Percentiles rank a stretch among this genome's conserved stretches.
Evolutionary conservation across 1,284 basidiomycete species (phyloP).

Genomic region (Ceratobasidium sp.): DNA sequence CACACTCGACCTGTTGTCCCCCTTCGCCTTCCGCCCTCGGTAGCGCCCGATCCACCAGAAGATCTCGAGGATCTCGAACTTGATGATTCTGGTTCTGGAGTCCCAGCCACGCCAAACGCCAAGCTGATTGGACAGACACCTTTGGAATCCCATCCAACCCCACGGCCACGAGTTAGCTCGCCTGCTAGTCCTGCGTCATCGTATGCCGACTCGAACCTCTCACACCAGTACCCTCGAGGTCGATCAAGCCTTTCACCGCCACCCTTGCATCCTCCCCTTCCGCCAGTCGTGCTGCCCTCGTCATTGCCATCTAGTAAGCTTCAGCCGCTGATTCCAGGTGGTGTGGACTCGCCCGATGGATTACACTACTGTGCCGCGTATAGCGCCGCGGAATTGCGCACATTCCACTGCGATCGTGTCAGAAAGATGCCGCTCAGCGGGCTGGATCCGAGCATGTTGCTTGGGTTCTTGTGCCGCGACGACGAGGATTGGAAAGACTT

Average conservation of each 20-base stretch:
- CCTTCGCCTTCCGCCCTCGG: constrained; percentile 68
- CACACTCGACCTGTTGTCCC: constrained; percentile 85
- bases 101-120: constrained; percentile 27
- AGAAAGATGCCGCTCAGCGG: constrained; percentile 91
- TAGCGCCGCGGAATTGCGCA: constrained; percentile 72
- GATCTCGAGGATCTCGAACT: constrained; percentile 14
- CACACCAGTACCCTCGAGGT: constrained; percentile 24
- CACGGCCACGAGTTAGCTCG: constrained; percentile 35
- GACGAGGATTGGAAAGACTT: constrained; percentile 89
- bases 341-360: constrained; percentile 58
- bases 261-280: constrained; percentile 26
- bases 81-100: background rate
- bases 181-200: constrained; percentile 35
- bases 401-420: constrained; percentile 94
- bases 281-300: constrained; percentile 8
- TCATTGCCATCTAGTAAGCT: constrained; percentile 25
- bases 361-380: constrained; percentile 73
- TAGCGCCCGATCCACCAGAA: constrained; percentile 26
- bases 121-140: constrained; percentile 20
- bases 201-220: constrained; percentile 33
- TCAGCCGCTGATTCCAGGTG: constrained; percentile 49
- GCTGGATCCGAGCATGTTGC: constrained; percentile 96
- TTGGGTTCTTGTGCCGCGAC: constrained; percentile 88
- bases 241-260: constrained; percentile 35
- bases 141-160: constrained; percentile 31